phyloP scores from a whole-genome alignment of 176 grass and related monocot genomes.

The Triticum urartu region DNA sequence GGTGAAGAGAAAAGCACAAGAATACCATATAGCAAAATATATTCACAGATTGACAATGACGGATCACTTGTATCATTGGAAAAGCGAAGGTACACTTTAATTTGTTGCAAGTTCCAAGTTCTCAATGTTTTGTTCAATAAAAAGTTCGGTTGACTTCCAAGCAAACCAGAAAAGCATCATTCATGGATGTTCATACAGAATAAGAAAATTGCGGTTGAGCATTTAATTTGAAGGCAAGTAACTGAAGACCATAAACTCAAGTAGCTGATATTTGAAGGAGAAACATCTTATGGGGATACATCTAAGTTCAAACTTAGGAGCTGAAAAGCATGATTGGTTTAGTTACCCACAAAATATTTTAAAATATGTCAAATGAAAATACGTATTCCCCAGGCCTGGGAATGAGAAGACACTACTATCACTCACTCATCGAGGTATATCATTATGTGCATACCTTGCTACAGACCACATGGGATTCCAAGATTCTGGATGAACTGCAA shows the following conservation, averaged over 20 bases:
- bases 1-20: slow-evolving; percentile 3
- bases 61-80: neutral
- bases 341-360: neutral
- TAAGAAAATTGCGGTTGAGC: neutral
- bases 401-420: neutral
- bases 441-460: slow-evolving; percentile 61
- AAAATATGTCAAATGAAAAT: neutral
- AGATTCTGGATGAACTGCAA: slow-evolving; percentile 95
- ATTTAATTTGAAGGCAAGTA: slow-evolving; percentile 2
- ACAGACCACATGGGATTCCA: slow-evolving; percentile 99
- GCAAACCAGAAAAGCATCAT: slow-evolving; percentile 14
- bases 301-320: neutral
- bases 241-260: neutral
- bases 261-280: neutral
- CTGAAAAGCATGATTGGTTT: neutral
- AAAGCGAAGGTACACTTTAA: neutral
- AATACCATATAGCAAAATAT: neutral
- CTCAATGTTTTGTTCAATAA: slow-evolving; percentile 9
- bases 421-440: slow-evolving; percentile 17
- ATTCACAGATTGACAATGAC: neutral
- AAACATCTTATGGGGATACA: neutral
- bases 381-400: neutral
- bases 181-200: neutral
- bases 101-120: neutral
- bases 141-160: neutral